Evolutionary conservation across 225 moss, liverwort and hornwort genomes (phyloP), one percentile per base, ranked within the genome.

Genomic region (Sphagnum tenellum): DNA sequence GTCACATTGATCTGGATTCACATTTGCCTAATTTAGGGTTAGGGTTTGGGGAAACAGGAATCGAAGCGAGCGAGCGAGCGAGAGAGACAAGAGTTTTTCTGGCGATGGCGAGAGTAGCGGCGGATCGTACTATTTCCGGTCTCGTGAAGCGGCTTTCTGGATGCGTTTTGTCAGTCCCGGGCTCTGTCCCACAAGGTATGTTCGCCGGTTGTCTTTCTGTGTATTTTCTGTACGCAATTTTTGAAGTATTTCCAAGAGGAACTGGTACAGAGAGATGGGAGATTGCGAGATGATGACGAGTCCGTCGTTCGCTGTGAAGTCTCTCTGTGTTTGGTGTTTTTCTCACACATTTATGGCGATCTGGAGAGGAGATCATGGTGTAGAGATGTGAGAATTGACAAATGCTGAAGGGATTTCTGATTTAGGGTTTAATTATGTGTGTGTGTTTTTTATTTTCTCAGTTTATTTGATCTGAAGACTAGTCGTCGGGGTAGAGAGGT

Each of bases 91-190:
- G 29, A 29, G 29, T 29, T 29, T 29, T 12, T 12, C 9, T 5
- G 8, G 56, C 56, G 13, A 79, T 79, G 79, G 83, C 77, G 50
- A 70, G 77, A 46, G 29, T 29, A 29, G 69, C 76, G 54, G 79
- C 67, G 55, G 71, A 79, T 49, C 53, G 12, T 7, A 53, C 60
- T 11, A 29, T 69, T 5, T 50, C 61, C 9, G 60, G 61, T 29
- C 65, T 82, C 56, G 72, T 59, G 51, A 74, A 59, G 66, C 76
- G 74, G 7, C 64, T 79, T 59, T 79, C 67, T 2, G 72, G 29
- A 29, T 29, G 29, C 29, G 29, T 29, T 29, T 29, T 29, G 29
- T 29, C 29, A 29, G 29, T 29, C 29, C 29, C 29, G 74, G 8
- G 60, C 62, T 57, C 70, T 57, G 1, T 75, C 75, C 12, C 48